Conservation (phyloP, 2,329 filamentous ascomycete genomes). For the Emmonsia crescens region DNA sequence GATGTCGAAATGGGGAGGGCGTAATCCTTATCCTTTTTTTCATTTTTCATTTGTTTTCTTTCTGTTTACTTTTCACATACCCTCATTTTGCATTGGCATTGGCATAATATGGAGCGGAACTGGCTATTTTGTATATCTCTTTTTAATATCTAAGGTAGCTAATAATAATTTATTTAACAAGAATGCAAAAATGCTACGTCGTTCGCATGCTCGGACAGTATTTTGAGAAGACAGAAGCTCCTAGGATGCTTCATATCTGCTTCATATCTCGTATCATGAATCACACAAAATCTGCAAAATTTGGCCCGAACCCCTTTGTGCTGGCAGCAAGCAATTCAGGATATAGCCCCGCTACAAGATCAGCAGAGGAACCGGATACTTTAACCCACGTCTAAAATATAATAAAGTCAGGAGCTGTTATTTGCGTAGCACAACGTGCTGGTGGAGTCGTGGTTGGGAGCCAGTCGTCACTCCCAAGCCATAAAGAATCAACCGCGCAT, state of each 20-base stretch:
- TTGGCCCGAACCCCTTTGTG: background rate
- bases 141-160: background rate
- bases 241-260: background rate
- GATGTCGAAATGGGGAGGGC: constrained; percentile 16
- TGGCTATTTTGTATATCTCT: background rate
- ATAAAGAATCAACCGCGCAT: background rate
- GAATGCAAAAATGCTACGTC: background rate
- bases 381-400: no score
- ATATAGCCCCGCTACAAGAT: background rate
- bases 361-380: background rate
- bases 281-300: background rate
- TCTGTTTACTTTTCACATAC: background rate
- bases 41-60: constrained; percentile 5
- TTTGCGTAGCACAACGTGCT: background rate
- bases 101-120: background rate
- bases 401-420: background rate
- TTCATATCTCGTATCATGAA: background rate
- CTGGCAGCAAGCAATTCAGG: background rate
- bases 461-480: background rate
- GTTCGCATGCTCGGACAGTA: background rate
- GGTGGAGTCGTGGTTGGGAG: background rate
- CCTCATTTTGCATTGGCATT: background rate
- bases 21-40: constrained; percentile 4
- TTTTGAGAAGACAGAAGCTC: no score
- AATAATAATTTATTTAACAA: background rate